A percentile compares a stretch with the other conserved stretches of the same genome.
Conservation (phyloP, 192 early-diverging fungal genomes). For the Backusella westeae region DNA sequence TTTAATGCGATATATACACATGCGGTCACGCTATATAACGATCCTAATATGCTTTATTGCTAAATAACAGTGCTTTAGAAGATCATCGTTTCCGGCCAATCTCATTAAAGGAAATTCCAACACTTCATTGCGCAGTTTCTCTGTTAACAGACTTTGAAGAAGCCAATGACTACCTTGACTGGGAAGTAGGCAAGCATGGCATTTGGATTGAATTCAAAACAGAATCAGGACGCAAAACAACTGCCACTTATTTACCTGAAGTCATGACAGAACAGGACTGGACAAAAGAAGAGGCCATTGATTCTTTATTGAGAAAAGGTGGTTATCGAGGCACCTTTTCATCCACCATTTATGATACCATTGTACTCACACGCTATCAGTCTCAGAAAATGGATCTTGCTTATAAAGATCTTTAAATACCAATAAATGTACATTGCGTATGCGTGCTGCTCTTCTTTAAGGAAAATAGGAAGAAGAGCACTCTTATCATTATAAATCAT, state of each 20-base stretch:
- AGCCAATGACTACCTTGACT: slow-evolving; percentile 72
- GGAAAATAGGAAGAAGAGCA: not conserved
- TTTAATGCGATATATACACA: not conserved
- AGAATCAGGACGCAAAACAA: slow-evolving; percentile 45
- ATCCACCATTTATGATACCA: slow-evolving; percentile 47
- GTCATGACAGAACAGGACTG: slow-evolving; percentile 88
- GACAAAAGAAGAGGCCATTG: slow-evolving; percentile 82
- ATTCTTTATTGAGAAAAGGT: slow-evolving; percentile 85
- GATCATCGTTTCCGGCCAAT: slow-evolving; percentile 90
- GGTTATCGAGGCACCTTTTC: slow-evolving; percentile 69
- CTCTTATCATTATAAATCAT: not conserved
- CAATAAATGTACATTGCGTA: not conserved
- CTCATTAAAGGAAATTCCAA: slow-evolving; percentile 55
- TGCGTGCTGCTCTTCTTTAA: too few relatives aligned
- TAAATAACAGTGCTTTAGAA: slow-evolving; percentile 62
- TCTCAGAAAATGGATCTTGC: slow-evolving; percentile 58
- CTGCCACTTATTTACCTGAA: slow-evolving; percentile 92
- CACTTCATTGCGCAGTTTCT: slow-evolving; percentile 77
- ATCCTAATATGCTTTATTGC: not conserved
- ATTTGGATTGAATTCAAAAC: slow-evolving; percentile 88
- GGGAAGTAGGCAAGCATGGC: slow-evolving; percentile 90
- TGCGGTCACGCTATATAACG: not conserved
- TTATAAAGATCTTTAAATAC: not conserved
- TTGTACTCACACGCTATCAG: slow-evolving; percentile 85
- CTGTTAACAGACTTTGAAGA: slow-evolving; percentile 88